These are phyloP conservation scores for Acanthamoeba healyi DNA, from an alignment of 208 protist genomes.

Conservation along the genomic window DNA sequence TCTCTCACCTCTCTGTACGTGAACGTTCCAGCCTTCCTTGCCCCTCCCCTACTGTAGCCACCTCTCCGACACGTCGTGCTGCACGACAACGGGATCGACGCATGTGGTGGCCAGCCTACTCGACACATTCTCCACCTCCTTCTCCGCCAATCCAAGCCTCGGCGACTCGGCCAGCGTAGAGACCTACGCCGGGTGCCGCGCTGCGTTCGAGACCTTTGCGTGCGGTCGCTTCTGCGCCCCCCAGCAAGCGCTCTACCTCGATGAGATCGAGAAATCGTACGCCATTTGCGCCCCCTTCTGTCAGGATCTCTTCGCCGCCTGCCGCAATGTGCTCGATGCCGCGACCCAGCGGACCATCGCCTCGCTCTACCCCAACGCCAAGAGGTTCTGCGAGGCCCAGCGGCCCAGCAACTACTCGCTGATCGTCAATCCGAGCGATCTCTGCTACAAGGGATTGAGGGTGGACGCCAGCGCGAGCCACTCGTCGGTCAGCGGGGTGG, in stretches of 20 bases:
- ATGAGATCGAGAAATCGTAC: constrained; percentile 1
- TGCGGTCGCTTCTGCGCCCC: constrained; percentile 68
- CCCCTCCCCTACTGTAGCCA: constrained; percentile 32
- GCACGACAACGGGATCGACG: background rate
- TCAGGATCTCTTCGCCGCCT: constrained; percentile 6
- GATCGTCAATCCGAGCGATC: constrained; percentile 23
- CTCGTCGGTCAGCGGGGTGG: background rate
- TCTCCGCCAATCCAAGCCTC: background rate
- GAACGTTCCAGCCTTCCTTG: constrained; percentile 30
- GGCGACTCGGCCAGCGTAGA: no score
- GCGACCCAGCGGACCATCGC: background rate
- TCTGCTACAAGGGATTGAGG: constrained; percentile 13
- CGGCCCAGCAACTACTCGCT: constrained; percentile 31
- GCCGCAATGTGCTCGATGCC: background rate
- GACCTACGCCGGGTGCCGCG: background rate
- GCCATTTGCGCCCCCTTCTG: constrained; percentile 60
- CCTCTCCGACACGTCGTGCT: constrained; percentile 38
- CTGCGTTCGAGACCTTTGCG: constrained; percentile 50
- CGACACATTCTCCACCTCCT: background rate
- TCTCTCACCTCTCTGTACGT: background rate
- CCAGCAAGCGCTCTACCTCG: constrained; percentile 42
- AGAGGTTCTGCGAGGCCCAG: constrained; percentile 45
- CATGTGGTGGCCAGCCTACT: constrained; percentile 8
- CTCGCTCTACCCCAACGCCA: background rate
- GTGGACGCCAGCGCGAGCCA: constrained; percentile 46